Evolutionary conservation across 2,329 filamentous ascomycete genomes (phyloP), one percentile per base, ranked within the genome.

Genomic region (Talaromyces atroroseus): DNA sequence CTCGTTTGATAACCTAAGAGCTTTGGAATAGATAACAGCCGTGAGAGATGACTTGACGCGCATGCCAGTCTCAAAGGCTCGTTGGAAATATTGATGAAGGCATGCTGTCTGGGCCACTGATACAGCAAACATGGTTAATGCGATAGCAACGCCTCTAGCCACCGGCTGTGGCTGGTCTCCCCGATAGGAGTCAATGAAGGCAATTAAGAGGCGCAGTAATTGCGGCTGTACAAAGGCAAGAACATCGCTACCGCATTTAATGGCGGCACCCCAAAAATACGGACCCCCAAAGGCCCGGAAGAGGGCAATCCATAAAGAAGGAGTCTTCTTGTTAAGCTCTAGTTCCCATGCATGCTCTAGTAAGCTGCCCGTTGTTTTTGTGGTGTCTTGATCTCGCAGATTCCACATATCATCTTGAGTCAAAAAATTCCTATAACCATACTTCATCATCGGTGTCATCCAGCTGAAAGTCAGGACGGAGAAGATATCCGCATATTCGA

Each of bases 381-480:
- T 95, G 34, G 87, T 87, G 68, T 97, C 92, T 58, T 82, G 78
- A 66, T 85, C 87, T 42, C 91, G 84, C 57, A 99, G 78, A 59
- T 90, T 92, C 95, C 95, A 99, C 23, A 99, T 80, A 71, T 99
- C 92, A 61, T 96, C 90, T 70, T 97, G 91, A 1, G 91, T 96
- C 60, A 99, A 79, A 70, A 85, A 99, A 58, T 92, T 84, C 67
- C 88, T 89, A 77, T 99, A 97, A 1, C 94, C 94, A 68, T 87
- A 87, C 68, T 86, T 91, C 94, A 99, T 99, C 82, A 99, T 77
- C 0, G 94, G 92, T 0, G 94, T 97, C 92, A 99, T 96, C 94
- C 94, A 99, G 54, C 88, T 87, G 72, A 99, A 99, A 0, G 92
- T 96, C 47, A 99, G 80, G 51, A 89, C 84, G 3, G 92, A 96